Conservation (phyloP, 2,329 filamentous ascomycete genomes). For the Aspergillus oerlinghausenensis region DNA sequence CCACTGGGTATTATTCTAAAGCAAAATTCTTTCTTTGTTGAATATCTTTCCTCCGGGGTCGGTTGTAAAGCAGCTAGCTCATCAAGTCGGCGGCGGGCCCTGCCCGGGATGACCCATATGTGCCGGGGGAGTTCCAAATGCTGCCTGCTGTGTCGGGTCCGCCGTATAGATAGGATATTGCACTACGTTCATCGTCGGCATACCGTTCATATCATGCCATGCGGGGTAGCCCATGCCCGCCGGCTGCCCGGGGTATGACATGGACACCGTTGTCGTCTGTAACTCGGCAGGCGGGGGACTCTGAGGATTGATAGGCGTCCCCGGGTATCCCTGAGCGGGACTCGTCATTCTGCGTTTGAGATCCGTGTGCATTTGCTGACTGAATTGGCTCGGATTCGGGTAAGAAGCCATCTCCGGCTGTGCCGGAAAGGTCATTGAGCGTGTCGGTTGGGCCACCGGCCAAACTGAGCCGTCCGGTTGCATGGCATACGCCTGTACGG, state of each 20-base stretch:
- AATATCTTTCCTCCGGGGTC: background rate
- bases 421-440: conserved; percentile 33
- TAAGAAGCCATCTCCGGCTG: conserved; percentile 27
- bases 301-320: conserved; percentile 19
- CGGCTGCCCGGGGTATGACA: conserved; percentile 26
- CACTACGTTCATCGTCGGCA: conserved; percentile 28
- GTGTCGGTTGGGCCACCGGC: conserved; percentile 26
- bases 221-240: conserved; percentile 26
- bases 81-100: conserved; percentile 23
- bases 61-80: background rate
- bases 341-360: conserved; percentile 36
- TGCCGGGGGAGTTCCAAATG: conserved; percentile 19
- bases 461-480: conserved; percentile 35
- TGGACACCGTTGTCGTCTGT: conserved; percentile 22
- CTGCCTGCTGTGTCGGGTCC: conserved; percentile 24
- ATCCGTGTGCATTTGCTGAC: conserved; percentile 26
- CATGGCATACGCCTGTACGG: conserved; percentile 27
- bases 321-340: conserved; percentile 25
- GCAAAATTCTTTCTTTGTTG: background rate
- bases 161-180: conserved; percentile 31
- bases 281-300: conserved; percentile 24
- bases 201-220: conserved; percentile 27
- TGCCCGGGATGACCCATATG: conserved; percentile 31
- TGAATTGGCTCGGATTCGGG: conserved; percentile 25
- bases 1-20: conserved; percentile 11